Evolutionary conservation across 257 asterid species (phyloP), one percentile per base, ranked within the genome.

Genomic region (Apocynum venetum): DNA sequence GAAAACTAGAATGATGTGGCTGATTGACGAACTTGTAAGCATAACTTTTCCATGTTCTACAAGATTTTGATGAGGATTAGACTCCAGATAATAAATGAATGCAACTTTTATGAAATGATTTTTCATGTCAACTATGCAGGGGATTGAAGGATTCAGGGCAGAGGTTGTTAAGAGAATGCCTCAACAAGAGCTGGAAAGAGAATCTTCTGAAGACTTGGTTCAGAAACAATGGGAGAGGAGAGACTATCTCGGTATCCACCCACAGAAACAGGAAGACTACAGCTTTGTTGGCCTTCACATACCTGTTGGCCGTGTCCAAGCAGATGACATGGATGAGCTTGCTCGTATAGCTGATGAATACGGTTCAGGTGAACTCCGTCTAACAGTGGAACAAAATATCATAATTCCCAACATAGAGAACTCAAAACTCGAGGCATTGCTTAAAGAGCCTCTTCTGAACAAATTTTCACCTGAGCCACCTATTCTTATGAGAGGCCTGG

Each of bases 1-100:
- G 88, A 95, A 88, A 78, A 86, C 94, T 41, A 90, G 99, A 87
- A 93, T 95, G 99, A 95, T 95, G 99, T 95, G 99, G 99, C 81
- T 93, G 53, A 93, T 95, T 44, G 99, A 95, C 83, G 99, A 95
- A 86, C 97, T 95, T 53, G 99, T 95, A 40, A 91, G 98, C 83
- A 25, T 55, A 67, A 31, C 44, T 80, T 57, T 38, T 11, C 61
- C 6, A 17, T 41, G 31, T 49, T 35, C 48, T 15, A 20, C 14
- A 35, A 13, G 36, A 10, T 1, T 36, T 64, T 14, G 17, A 64
- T 10, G 1, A 64, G 6, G 38, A 36, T 64, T 64, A 15, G 4
- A 65, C 15, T 25, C 51, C 12, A 2, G 53, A 43, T 41, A 25
- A 25, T 25, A 19, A 8, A 43, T 56, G 51, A 61, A 69, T 25